phyloP scores from a whole-genome alignment of 2,329 filamentous ascomycete species.

The Penicillium sp. region DNA sequence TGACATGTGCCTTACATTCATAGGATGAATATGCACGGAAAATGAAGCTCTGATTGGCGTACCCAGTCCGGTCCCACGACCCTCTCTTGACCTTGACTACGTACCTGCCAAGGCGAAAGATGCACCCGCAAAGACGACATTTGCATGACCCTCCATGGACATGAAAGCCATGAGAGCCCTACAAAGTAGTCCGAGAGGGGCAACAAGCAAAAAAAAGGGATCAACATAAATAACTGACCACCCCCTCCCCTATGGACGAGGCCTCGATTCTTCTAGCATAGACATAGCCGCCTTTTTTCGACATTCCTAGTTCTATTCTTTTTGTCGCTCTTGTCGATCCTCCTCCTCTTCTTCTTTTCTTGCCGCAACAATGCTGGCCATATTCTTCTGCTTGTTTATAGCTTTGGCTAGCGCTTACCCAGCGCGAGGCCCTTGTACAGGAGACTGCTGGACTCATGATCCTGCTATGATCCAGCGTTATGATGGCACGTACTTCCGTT shows the following conservation, averaged over 20 bases:
- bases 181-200: not conserved
- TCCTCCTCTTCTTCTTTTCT: not conserved
- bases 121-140: slow-evolving; percentile 20
- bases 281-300: not conserved
- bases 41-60: slow-evolving; percentile 28
- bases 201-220: not conserved
- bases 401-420: slow-evolving; percentile 38
- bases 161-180: slow-evolving; percentile 2
- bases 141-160: slow-evolving; percentile 24
- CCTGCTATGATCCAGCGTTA: slow-evolving; percentile 56
- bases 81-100: slow-evolving; percentile 13
- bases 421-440: slow-evolving; percentile 40
- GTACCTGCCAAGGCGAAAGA: slow-evolving; percentile 22
- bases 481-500: slow-evolving; percentile 61
- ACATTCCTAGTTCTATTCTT: slow-evolving; percentile 1
- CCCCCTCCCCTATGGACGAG: not conserved
- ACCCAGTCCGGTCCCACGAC: slow-evolving; percentile 25
- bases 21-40: slow-evolving; percentile 24
- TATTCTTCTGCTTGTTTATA: slow-evolving; percentile 31
- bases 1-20: slow-evolving; percentile 36
- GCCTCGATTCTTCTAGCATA: slow-evolving; percentile 3
- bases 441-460: slow-evolving; percentile 53
- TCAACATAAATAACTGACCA: slow-evolving; percentile 24
- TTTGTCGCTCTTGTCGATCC: slow-evolving; percentile 1
- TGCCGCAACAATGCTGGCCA: slow-evolving; percentile 29